phyloP scores from a whole-genome alignment of 805 yeast genomes.

The Yarrowia divulgata region DNA sequence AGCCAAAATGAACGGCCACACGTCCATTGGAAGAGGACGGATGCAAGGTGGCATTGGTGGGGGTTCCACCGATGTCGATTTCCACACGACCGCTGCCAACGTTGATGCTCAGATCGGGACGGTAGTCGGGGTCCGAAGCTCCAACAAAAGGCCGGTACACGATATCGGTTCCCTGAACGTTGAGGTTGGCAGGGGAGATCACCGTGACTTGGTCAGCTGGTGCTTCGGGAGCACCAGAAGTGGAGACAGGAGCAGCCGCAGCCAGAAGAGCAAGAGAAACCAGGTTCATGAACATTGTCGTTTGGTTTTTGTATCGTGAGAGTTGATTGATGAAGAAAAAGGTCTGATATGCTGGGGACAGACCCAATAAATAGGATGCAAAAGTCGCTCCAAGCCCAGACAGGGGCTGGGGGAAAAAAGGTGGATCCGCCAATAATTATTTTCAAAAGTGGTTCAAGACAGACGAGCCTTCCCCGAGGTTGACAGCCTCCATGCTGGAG shows the following conservation, averaged over 20 bases:
- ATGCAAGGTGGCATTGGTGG: constrained; percentile 23
- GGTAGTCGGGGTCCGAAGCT: constrained; percentile 27
- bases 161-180: constrained; percentile 15
- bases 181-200: neutral
- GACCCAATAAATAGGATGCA: constrained; percentile 32
- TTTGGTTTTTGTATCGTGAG: neutral
- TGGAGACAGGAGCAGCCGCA: neutral
- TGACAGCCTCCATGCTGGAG: neutral
- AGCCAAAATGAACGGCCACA: constrained; percentile 7
- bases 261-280: neutral
- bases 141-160: constrained; percentile 20
- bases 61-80: constrained; percentile 2
- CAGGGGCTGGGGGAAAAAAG: neutral
- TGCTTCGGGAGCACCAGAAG: neutral
- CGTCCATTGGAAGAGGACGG: constrained; percentile 11
- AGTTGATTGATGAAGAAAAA: neutral
- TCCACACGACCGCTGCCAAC: constrained; percentile 10
- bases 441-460: neutral
- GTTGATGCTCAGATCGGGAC: constrained; percentile 30
- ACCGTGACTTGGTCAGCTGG: constrained; percentile 18
- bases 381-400: constrained; percentile 9
- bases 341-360: constrained; percentile 1
- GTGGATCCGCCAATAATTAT: constrained; percentile 8
- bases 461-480: neutral
- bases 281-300: constrained; percentile 7